Evolutionary conservation across 2,329 filamentous ascomycete genomes (phyloP).

Genomic region (Pestalotiopsis sp.): DNA sequence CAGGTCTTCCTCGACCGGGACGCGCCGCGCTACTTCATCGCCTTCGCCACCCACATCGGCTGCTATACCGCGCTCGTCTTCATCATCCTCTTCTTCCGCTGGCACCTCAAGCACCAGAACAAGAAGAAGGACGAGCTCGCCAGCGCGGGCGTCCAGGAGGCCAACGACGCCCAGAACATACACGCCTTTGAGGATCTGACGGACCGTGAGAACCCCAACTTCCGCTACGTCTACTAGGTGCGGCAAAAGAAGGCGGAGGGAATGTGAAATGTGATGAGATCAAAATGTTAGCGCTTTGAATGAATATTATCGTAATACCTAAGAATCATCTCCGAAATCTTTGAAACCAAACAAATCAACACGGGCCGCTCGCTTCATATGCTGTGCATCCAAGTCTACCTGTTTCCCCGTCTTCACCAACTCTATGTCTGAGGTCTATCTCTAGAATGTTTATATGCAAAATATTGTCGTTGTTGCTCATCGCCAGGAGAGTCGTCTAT

Average conservation of each 20-base stretch:
- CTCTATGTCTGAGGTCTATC: background rate
- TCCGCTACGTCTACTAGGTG: constrained; percentile 33
- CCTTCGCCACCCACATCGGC: constrained; percentile 69
- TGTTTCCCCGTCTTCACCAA: background rate
- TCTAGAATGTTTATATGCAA: background rate
- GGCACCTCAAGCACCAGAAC: constrained; percentile 60
- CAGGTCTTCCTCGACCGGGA: constrained; percentile 66
- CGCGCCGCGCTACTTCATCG: constrained; percentile 67
- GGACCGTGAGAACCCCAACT: constrained; percentile 35
- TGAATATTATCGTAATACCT: background rate
- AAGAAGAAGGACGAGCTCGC: constrained; percentile 33
- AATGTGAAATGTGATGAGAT: background rate
- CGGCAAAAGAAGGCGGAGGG: background rate
- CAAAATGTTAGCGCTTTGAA: background rate
- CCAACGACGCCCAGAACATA: constrained; percentile 25
- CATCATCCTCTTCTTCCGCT: constrained; percentile 59
- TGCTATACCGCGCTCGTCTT: constrained; percentile 65
- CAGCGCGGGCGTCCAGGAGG: constrained; percentile 27
- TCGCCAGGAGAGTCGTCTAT: background rate
- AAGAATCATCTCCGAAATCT: background rate
- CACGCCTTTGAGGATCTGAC: constrained; percentile 37
- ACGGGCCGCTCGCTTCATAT: background rate
- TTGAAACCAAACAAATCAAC: background rate
- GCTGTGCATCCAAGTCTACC: background rate
- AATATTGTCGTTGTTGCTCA: background rate